These are phyloP conservation scores for Metschnikowia continentalis DNA, from an alignment of 805 yeast genomes.

Conservation along the genomic window DNA sequence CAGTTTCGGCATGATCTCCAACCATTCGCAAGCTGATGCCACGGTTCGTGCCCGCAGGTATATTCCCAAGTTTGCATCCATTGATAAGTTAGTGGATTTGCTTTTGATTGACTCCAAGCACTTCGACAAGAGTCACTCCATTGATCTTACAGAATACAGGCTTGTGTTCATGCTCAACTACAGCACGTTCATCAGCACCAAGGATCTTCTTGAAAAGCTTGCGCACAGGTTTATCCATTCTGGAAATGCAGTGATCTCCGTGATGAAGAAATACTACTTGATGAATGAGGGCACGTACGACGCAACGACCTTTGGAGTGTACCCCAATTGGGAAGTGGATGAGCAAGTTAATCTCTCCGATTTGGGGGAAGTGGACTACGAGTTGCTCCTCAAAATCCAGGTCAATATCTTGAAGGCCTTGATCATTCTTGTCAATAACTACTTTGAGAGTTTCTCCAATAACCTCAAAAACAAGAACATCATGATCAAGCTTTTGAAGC, in stretches of 20 bases:
- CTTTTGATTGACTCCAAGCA: conserved; percentile 65
- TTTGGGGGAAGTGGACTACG: conserved; percentile 54
- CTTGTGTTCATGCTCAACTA: conserved; percentile 40
- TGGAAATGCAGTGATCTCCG: conserved; percentile 42
- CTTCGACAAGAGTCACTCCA: conserved; percentile 40
- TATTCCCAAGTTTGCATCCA: conserved; percentile 50
- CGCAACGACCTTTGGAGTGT: conserved; percentile 19
- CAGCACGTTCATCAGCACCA: conserved; percentile 37
- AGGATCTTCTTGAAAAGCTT: conserved; percentile 35
- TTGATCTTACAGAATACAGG: conserved; percentile 39
- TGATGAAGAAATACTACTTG: conserved; percentile 32
- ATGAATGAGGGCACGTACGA: conserved; percentile 12
- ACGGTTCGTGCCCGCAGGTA: conserved; percentile 9
- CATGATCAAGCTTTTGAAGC: conserved; percentile 60
- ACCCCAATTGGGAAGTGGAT: conserved; percentile 60
- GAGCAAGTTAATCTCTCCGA: conserved; percentile 33
- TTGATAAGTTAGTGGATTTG: conserved; percentile 75
- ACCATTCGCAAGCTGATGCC: conserved; percentile 7
- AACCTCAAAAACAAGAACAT: conserved; percentile 56
- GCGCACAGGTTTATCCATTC: conserved; percentile 40
- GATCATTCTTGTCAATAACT: conserved; percentile 63
- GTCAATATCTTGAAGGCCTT: conserved; percentile 77
- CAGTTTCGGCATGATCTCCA: conserved; percentile 21
- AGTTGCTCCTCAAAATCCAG: conserved; percentile 70
- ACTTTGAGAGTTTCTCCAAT: conserved; percentile 71